Base-by-base conservation (phyloP, 257 asterid species). In the Echium plantagineum region DNA sequence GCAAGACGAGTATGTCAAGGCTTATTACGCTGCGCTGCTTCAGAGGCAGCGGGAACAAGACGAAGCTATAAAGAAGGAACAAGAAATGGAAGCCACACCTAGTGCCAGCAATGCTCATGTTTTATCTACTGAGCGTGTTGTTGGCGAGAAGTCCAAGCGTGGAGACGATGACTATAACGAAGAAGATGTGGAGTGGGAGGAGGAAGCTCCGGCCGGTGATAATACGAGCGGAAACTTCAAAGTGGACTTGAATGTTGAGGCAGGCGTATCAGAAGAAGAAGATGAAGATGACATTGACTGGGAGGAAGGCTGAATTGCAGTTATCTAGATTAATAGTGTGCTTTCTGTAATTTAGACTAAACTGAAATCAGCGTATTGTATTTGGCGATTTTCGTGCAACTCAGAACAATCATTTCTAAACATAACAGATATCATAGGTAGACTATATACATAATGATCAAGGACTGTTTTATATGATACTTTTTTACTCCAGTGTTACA, bases 151-250 rank as follows among this genome's bases (percentile, higher is more conserved):
- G 71, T 68, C 80, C 26, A 86, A 81, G 65, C 89, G 87, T 21
- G 83, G 80, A 42, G 78, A 77, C 26, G 77, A 67, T 22, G 90
- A 79, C 3, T 24, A 24, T 32, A 87, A 79, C 28, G 89, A 72
- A 59, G 94, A 80, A 61, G 94, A 81, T 58, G 74, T 72, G 48
- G 96, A 86, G 67, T 89, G 96, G 96, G 91, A 80, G 77, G 98
- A 84, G 62, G 94, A 74, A 22, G 77, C 83, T 49, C 77, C 94
- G 95, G 98, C 89, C 13, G 49, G 49, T 42, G 49, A 42, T 12
- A 75, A 72, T 66, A 52, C 73, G 20, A 68, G 78, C 12, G 81
- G 69, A 60, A 73, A 55, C 20, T 81, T 66, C 63, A 87, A 85
- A 68, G 89, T 83, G 8, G 94, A 87, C 86, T 73, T 87, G 60